phyloP scores from a whole-genome alignment of 163 green algal genomes.

The Chloromonas sp. region DNA sequence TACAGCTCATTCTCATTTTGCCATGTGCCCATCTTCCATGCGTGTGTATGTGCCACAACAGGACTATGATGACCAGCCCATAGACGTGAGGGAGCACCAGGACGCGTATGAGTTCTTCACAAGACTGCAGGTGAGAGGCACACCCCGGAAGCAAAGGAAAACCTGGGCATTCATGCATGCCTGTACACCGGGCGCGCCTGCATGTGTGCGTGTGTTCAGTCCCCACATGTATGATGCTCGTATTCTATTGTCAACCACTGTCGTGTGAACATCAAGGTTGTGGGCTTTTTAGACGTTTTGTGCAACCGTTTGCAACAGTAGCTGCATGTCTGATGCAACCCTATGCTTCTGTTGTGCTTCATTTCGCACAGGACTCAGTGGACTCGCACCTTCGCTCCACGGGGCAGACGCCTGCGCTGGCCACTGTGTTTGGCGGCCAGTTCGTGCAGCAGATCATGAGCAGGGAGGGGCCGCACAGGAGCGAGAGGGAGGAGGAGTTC shows the following conservation, averaged over 20 bases:
- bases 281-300: no score
- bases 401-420: conserved; percentile 42
- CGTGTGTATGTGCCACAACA: not conserved
- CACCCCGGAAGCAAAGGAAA: not conserved
- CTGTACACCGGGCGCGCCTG: not conserved
- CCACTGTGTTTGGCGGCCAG: conserved; percentile 57
- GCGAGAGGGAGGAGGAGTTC: conserved; percentile 80
- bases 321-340: no score
- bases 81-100: conserved; percentile 87
- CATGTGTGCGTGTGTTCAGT: no score
- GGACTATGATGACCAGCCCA: conserved; percentile 83
- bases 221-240: no score
- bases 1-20: no score
- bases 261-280: no score
- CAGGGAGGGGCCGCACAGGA: conserved; percentile 21
- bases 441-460: conserved; percentile 80
- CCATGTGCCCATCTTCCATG: no score
- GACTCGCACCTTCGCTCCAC: conserved; percentile 57
- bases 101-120: conserved; percentile 92
- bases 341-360: not conserved
- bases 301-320: no score
- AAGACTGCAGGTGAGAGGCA: conserved; percentile 51
- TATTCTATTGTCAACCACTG: no score
- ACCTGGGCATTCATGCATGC: not conserved
- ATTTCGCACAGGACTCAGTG: conserved; percentile 52